phyloP scores from a whole-genome alignment of 129 eudicot species.

The Cynara cardunculus region DNA sequence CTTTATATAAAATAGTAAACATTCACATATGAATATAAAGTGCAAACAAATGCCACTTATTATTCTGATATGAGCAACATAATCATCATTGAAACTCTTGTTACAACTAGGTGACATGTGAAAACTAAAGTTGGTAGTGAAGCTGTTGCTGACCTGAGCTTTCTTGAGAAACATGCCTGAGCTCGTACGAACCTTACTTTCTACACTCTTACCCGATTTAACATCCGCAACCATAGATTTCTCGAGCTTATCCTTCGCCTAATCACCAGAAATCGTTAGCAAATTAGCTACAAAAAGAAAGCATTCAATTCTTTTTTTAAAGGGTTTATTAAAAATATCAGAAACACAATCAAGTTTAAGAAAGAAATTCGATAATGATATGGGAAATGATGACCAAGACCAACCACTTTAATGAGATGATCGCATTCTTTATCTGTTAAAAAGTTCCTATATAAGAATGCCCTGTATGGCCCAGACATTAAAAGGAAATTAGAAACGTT shows the following conservation, averaged over 20 bases:
- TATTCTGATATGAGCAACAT: not conserved
- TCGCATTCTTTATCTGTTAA: slow-evolving; percentile 85
- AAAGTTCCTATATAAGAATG: slow-evolving; percentile 58
- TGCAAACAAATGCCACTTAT: not conserved
- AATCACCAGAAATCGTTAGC: slow-evolving; percentile 9
- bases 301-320: not conserved
- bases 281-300: slow-evolving; percentile 6
- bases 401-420: slow-evolving; percentile 67
- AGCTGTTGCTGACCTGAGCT: slow-evolving; percentile 53
- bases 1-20: not conserved
- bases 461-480: slow-evolving; percentile 40
- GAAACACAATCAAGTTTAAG: not conserved
- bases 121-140: not conserved
- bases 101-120: too few relatives aligned
- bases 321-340: not conserved
- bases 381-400: slow-evolving; percentile 13
- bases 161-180: slow-evolving; percentile 85
- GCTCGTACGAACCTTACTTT: slow-evolving; percentile 80
- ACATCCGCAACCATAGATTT: slow-evolving; percentile 93
- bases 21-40: not conserved
- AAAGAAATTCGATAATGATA: not conserved
- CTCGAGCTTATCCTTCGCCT: slow-evolving; percentile 79
- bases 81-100: not conserved
- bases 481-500: not conserved
- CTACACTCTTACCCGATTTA: slow-evolving; percentile 79